These are phyloP conservation scores for Xanthoconium separans DNA, from an alignment of 1,284 basidiomycete genomes.

Conservation along the genomic window DNA sequence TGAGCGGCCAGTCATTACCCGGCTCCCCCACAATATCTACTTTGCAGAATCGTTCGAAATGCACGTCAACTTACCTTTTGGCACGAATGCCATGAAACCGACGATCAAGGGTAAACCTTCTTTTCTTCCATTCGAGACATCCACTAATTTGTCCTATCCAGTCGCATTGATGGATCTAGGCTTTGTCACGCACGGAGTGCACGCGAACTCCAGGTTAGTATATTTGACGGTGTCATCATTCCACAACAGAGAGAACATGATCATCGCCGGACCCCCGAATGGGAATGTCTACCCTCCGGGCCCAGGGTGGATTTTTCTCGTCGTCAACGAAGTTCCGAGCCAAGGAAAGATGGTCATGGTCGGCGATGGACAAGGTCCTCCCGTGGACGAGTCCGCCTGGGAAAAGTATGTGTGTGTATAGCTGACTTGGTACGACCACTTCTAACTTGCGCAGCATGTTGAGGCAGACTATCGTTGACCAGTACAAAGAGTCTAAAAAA, in stretches of 20 bases:
- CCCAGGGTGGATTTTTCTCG: constrained; percentile 74
- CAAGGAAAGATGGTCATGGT: constrained; percentile 65
- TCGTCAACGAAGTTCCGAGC: constrained; percentile 71
- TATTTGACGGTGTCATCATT: constrained; percentile 47
- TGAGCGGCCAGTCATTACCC: constrained; percentile 51
- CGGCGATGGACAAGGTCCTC: constrained; percentile 61
- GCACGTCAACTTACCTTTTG: constrained; percentile 37
- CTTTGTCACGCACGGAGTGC: constrained; percentile 75
- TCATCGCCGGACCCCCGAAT: constrained; percentile 58
- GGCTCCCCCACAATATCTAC: constrained; percentile 40
- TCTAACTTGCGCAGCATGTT: constrained; percentile 35
- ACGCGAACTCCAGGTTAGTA: constrained; percentile 76
- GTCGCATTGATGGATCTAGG: constrained; percentile 81
- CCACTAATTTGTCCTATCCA: constrained; percentile 27
- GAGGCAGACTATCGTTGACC: constrained; percentile 48
- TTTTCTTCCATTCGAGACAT: not conserved
- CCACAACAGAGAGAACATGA: constrained; percentile 39
- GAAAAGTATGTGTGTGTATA: constrained; percentile 49
- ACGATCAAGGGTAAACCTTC: constrained; percentile 37
- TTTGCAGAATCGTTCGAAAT: constrained; percentile 49
- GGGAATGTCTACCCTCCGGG: constrained; percentile 75
- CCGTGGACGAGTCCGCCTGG: constrained; percentile 52
- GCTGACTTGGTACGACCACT: constrained; percentile 8
- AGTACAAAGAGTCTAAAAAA: constrained; percentile 46
- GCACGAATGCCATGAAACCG: constrained; percentile 13